These are phyloP conservation scores for Globisporangium paroecandrum DNA, from an alignment of 352 stramenopile genomes.

Conservation along the genomic window DNA sequence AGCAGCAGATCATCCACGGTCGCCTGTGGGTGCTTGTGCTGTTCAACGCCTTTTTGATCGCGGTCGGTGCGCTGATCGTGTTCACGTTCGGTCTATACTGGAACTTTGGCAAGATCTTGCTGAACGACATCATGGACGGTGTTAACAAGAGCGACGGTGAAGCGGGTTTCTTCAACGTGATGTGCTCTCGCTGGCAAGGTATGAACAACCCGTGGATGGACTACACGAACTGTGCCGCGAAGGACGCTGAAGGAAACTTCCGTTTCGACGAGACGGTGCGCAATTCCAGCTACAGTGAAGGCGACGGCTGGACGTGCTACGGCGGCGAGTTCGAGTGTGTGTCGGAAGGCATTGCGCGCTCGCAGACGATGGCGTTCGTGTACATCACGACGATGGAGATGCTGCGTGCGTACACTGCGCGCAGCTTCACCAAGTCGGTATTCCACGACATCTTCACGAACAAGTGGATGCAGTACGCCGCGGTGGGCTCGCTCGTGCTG, in stretches of 20 bases:
- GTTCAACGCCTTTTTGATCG: conserved; percentile 64
- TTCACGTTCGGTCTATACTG: conserved; percentile 63
- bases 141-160: conserved; percentile 14
- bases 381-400: conserved; percentile 82
- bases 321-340: conserved; percentile 55
- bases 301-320: conserved; percentile 44
- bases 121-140: conserved; percentile 45
- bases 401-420: conserved; percentile 65
- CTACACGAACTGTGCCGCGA: background rate
- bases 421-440: conserved; percentile 75
- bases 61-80: conserved; percentile 47
- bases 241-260: background rate
- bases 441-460: conserved; percentile 71
- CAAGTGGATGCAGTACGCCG: conserved; percentile 78
- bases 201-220: background rate
- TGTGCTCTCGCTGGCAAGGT: conserved; percentile 7
- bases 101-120: conserved; percentile 63
- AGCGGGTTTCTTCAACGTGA: background rate
- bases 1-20: conserved; percentile 62
- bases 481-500: conserved; percentile 49
- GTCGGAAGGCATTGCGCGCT: conserved; percentile 53
- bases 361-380: conserved; percentile 72
- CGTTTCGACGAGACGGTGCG: conserved; percentile 10
- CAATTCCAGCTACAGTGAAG: conserved; percentile 33
- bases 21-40: conserved; percentile 67